Conservation (phyloP, 2,329 filamentous ascomycete genomes). For the Lachnellula hyalina region DNA sequence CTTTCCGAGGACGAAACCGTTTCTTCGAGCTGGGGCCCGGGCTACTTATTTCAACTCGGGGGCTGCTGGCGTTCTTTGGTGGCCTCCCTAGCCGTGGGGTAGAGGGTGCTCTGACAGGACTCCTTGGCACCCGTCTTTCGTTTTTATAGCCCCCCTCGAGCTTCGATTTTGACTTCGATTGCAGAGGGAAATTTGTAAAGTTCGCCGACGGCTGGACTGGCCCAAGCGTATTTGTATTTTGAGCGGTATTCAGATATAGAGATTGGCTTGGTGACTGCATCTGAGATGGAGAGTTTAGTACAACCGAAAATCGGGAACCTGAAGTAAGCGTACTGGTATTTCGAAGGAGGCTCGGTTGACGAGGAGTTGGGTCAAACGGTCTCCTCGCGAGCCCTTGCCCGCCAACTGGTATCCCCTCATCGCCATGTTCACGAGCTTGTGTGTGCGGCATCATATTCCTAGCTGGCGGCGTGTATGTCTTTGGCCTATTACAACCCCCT, state of each 20-base stretch:
- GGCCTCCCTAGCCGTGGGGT: not conserved
- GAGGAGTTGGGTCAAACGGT: not conserved
- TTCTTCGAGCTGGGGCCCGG: not conserved
- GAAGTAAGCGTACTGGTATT: not conserved
- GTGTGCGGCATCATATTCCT: not conserved
- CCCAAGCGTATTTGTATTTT: not conserved
- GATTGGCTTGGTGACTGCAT: not conserved
- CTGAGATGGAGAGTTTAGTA: not conserved
- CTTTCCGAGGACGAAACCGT: not conserved
- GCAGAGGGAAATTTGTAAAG: not conserved
- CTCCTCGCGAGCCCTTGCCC: not conserved
- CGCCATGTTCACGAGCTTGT: not conserved
- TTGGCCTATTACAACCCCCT: not conserved
- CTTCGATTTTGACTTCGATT: not conserved
- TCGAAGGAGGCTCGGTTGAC: not conserved
- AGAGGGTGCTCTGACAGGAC: not conserved
- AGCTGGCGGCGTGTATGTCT: not conserved
- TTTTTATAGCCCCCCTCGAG: not conserved
- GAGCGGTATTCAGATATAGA: not conserved
- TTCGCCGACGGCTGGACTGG: not conserved
- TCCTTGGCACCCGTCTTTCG: not conserved
- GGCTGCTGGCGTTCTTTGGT: not conserved
- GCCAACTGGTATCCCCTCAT: not conserved
- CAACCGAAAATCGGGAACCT: not conserved
- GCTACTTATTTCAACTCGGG: slow-evolving; percentile 3